These are phyloP conservation scores for Aspergillus ochraceoroseus DNA, from an alignment of 2,329 filamentous ascomycete species.

Conservation along the genomic window DNA sequence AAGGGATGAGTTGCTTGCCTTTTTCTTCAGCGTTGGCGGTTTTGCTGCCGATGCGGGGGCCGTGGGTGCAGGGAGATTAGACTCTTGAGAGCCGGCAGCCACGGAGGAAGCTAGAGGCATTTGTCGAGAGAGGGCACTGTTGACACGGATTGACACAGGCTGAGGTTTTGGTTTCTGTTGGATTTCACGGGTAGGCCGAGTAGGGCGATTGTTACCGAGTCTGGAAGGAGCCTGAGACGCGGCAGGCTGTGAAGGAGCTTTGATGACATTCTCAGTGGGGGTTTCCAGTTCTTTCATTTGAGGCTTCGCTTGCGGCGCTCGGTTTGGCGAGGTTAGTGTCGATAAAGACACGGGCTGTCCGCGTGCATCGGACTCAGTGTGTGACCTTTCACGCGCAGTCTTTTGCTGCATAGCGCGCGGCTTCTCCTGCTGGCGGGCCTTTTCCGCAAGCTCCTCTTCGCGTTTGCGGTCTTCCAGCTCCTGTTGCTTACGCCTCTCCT, in stretches of 20 bases:
- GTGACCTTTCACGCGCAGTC: constrained; percentile 31
- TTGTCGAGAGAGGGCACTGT: constrained; percentile 45
- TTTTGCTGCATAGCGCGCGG: constrained; percentile 31
- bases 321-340: constrained; percentile 21
- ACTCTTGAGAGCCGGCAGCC: constrained; percentile 56
- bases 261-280: constrained; percentile 26
- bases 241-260: constrained; percentile 23
- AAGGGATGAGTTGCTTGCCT: constrained; percentile 62
- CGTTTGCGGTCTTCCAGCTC: constrained; percentile 33
- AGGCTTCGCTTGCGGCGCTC: constrained; percentile 27
- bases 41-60: constrained; percentile 47
- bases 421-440: constrained; percentile 31
- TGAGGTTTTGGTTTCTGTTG: constrained; percentile 45
- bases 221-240: constrained; percentile 24
- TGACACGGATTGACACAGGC: constrained; percentile 47
- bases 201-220: constrained; percentile 41
- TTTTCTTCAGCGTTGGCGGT: constrained; percentile 51
- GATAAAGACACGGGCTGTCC: constrained; percentile 12
- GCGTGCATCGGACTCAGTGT: constrained; percentile 34
- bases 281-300: constrained; percentile 32
- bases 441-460: constrained; percentile 33
- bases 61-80: constrained; percentile 41
- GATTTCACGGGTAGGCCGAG: constrained; percentile 43
- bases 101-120: constrained; percentile 47
- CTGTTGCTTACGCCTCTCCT: constrained; percentile 38